These are phyloP conservation scores for Vaccinium macrocarpon DNA, from an alignment of 148 eudicot species.

Conservation along the genomic window DNA sequence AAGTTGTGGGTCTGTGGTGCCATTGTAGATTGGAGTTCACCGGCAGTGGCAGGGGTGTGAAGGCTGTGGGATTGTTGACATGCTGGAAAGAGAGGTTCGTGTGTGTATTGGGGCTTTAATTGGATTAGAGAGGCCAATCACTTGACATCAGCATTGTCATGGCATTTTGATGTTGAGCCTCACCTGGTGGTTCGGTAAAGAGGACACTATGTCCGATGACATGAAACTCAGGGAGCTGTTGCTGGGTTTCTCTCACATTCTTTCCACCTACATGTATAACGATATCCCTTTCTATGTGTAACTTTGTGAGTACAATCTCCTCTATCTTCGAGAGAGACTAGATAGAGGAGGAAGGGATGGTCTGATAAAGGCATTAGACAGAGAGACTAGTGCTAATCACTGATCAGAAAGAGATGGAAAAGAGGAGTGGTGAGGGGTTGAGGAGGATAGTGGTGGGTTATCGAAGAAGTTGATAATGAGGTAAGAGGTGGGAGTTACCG, in stretches of 20 bases:
- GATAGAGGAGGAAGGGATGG: background rate
- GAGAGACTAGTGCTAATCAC: background rate
- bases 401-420: background rate
- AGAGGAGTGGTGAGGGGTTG: background rate
- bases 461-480: too few species aligned
- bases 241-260: background rate
- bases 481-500: too few species aligned
- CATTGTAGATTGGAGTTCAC: background rate
- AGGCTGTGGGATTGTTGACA: background rate
- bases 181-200: background rate
- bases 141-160: background rate
- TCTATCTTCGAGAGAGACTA: background rate
- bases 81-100: background rate
- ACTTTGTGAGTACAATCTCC: background rate
- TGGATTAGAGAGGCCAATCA: background rate
- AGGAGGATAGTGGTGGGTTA: background rate
- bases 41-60: background rate
- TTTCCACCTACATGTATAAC: background rate
- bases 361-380: background rate
- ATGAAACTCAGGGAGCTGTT: background rate
- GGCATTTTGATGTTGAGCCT: background rate
- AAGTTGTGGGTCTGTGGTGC: background rate
- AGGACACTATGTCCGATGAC: background rate
- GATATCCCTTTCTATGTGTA: background rate
- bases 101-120: background rate